Percentiles rank a stretch among this genome's conserved stretches.
Conservation (phyloP, 495 filamentous ascomycete genomes). For the Pyronema omphalodes region DNA sequence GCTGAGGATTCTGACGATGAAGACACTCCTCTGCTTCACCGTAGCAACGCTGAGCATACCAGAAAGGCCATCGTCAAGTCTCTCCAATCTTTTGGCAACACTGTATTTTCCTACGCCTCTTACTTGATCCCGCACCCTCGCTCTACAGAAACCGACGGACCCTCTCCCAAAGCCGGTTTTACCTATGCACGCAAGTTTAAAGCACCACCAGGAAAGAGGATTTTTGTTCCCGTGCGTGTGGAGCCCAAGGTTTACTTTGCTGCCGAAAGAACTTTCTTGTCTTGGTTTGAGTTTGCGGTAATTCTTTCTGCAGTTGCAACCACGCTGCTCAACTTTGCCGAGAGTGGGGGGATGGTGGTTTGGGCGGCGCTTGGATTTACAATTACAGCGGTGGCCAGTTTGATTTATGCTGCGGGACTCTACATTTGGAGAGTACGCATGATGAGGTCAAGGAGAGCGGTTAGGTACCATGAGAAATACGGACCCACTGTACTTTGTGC, state of each 20-base stretch:
- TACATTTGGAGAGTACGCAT: slow-evolving; percentile 76
- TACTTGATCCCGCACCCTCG: slow-evolving; percentile 3
- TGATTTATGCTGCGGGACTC: slow-evolving; percentile 61
- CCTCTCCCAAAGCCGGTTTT: slow-evolving; percentile 3
- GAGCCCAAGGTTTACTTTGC: slow-evolving; percentile 98
- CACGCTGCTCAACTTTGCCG: slow-evolving; percentile 72
- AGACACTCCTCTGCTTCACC: not conserved
- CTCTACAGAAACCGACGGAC: not conserved
- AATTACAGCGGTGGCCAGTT: slow-evolving; percentile 49
- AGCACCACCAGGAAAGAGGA: slow-evolving; percentile 79
- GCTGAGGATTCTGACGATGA: slow-evolving; percentile 39
- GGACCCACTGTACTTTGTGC: slow-evolving; percentile 68
- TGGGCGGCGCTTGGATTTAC: slow-evolving; percentile 63
- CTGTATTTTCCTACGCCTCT: not conserved
- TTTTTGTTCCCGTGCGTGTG: slow-evolving; percentile 86
- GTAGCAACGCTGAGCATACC: not conserved
- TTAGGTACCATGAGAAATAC: slow-evolving; percentile 76
- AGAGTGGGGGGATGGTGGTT: slow-evolving; percentile 25
- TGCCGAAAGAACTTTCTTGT: slow-evolving; percentile 84
- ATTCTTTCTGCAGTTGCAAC: slow-evolving; percentile 83
- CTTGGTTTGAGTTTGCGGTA: slow-evolving; percentile 94
- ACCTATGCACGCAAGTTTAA: slow-evolving; percentile 46
- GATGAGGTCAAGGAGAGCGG: slow-evolving; percentile 61
- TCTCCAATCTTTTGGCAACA: not conserved
- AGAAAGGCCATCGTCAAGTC: not conserved